A percentile compares a stretch with the other conserved stretches of the same genome.
These are phyloP conservation scores for Solanum sejunctum DNA, from an alignment of 257 asterid species.

Conservation along the genomic window DNA sequence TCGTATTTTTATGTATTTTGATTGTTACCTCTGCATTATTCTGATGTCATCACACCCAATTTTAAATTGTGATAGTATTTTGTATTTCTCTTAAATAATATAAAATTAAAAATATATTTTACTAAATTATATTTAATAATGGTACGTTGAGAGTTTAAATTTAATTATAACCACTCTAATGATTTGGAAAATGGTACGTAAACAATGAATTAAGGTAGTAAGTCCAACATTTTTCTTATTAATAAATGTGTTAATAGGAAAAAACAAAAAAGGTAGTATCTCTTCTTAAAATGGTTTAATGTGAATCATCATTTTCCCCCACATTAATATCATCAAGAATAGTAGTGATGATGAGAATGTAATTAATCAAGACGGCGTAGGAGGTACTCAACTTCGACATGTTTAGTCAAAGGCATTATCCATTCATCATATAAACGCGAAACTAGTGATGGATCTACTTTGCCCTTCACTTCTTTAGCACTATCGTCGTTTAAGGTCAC, in stretches of 20 bases:
- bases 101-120: too few species aligned
- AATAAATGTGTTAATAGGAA: background rate
- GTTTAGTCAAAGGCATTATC: slow-evolving; percentile 79
- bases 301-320: background rate
- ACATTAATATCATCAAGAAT: too few species aligned
- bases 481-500: slow-evolving; percentile 31
- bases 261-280: background rate
- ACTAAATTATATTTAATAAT: too few species aligned
- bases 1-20: too few species aligned
- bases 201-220: background rate
- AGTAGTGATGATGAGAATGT: background rate
- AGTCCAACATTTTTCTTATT: background rate
- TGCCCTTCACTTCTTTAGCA: slow-evolving; percentile 24
- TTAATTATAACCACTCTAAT: too few species aligned
- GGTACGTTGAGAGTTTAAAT: too few species aligned
- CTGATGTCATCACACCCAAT: too few species aligned
- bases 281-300: background rate
- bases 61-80: too few species aligned
- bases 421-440: slow-evolving; percentile 51
- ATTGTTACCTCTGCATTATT: too few species aligned
- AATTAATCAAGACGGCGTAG: slow-evolving; percentile 44
- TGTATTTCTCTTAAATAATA: too few species aligned
- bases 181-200: too few species aligned
- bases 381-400: slow-evolving; percentile 77
- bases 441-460: slow-evolving; percentile 51